Evolutionary conservation across 306 rosid species (phyloP).

Genomic region (Vachellia pachyceras): DNA sequence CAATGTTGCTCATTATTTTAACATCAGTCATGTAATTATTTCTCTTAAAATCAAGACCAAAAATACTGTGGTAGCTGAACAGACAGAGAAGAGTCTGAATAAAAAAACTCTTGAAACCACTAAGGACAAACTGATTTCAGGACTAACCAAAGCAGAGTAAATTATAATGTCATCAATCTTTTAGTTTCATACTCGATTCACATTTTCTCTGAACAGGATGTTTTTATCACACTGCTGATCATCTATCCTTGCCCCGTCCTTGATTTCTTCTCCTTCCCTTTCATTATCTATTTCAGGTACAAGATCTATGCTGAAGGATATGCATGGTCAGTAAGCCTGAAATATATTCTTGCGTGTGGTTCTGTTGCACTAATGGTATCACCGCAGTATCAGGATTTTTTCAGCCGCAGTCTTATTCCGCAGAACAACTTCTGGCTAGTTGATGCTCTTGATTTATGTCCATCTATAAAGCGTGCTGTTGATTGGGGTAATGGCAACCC

Average conservation of each 20-base stretch:
- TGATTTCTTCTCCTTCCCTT: not conserved
- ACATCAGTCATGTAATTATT: not conserved
- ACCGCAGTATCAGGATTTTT: slow-evolving; percentile 92
- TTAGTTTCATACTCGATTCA: not conserved
- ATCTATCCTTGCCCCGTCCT: not conserved
- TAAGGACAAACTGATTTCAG: not conserved
- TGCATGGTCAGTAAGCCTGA: slow-evolving; percentile 99
- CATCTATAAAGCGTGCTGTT: slow-evolving; percentile 75
- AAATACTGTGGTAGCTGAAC: not conserved
- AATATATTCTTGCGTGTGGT: slow-evolving; percentile 89
- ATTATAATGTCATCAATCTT: not conserved
- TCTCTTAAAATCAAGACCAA: not conserved
- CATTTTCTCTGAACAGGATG: not conserved
- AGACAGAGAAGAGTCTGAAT: not conserved
- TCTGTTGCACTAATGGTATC: slow-evolving; percentile 78
- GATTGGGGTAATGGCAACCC: slow-evolving; percentile 79
- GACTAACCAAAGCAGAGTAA: not conserved
- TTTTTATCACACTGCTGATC: slow-evolving; percentile 21
- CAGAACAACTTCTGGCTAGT: slow-evolving; percentile 66
- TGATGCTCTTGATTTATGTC: slow-evolving; percentile 66
- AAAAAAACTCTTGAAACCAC: not conserved
- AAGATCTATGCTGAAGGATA: slow-evolving; percentile 98
- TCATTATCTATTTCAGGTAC: slow-evolving; percentile 55
- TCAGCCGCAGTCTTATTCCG: slow-evolving; percentile 91
- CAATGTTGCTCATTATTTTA: not conserved